These are phyloP conservation scores for Alternaria solani DNA, from an alignment of 2,329 filamentous ascomycete species.

Conservation along the genomic window DNA sequence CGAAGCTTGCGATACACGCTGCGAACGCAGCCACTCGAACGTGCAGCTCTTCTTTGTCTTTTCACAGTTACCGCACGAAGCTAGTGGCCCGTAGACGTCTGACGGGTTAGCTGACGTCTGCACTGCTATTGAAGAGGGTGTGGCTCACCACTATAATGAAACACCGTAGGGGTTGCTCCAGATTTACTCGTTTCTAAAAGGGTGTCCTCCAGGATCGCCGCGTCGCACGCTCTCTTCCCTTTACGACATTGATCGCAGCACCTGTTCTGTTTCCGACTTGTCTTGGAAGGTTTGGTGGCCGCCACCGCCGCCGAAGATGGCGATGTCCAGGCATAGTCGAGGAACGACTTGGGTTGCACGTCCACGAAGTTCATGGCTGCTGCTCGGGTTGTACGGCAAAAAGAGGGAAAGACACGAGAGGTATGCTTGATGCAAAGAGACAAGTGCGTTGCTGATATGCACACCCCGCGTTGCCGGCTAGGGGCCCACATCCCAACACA, in stretches of 20 bases:
- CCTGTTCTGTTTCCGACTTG: conserved; percentile 53
- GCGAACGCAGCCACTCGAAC: conserved; percentile 54
- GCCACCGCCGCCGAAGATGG: conserved; percentile 35
- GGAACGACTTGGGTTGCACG: conserved; percentile 46
- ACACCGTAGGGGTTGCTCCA: conserved; percentile 36
- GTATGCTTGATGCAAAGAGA: conserved; percentile 14
- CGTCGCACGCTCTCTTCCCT: conserved; percentile 57
- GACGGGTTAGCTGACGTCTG: conserved; percentile 26
- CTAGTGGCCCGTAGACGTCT: conserved; percentile 47
- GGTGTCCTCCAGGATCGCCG: conserved; percentile 47
- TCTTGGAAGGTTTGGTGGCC: conserved; percentile 40
- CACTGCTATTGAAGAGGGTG: background rate
- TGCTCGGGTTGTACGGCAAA: conserved; percentile 35
- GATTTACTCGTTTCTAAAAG: conserved; percentile 37
- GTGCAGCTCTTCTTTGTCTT: conserved; percentile 57
- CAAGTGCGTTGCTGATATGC: conserved; percentile 36
- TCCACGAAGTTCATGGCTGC: conserved; percentile 49
- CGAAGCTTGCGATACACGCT: conserved; percentile 42
- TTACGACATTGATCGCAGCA: conserved; percentile 59
- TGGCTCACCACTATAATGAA: conserved; percentile 48
- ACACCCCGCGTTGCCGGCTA: conserved; percentile 37
- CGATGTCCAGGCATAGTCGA: conserved; percentile 49
- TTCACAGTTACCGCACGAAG: conserved; percentile 54
- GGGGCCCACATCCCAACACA: conserved; percentile 28
- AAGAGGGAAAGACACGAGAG: conserved; percentile 39